phyloP scores from a whole-genome alignment of 106 monocot genomes.

The Chionographis japonica region DNA sequence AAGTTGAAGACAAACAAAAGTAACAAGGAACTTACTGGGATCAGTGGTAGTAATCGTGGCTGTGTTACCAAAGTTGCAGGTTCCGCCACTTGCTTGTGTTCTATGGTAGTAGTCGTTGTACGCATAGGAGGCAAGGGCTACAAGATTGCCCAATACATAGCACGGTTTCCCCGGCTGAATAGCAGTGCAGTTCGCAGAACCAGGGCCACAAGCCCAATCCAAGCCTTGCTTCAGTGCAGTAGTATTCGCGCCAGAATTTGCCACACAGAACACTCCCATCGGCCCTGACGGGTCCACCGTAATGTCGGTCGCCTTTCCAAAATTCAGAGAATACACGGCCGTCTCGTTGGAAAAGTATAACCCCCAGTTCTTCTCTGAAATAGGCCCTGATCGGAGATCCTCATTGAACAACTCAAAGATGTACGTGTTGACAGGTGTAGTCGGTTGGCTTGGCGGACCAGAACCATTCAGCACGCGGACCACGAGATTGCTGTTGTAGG shows the following conservation, averaged over 20 bases:
- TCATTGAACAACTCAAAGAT: conserved; percentile 84
- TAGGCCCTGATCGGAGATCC: conserved; percentile 42
- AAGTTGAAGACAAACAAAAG: neutral
- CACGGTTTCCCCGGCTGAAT: neutral
- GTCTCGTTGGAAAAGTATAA: conserved; percentile 65
- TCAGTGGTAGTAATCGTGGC: conserved; percentile 54
- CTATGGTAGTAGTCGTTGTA: neutral
- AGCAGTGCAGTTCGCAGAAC: neutral
- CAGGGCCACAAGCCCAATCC: conserved; percentile 87
- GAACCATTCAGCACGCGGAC: conserved; percentile 58
- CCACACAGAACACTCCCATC: conserved; percentile 66
- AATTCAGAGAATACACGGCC: conserved; percentile 46
- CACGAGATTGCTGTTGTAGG: conserved; percentile 77
- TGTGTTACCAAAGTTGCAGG: conserved; percentile 33
- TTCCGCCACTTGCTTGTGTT: neutral
- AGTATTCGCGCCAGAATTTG: conserved; percentile 46
- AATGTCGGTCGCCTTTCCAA: conserved; percentile 13
- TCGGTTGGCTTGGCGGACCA: conserved; percentile 60
- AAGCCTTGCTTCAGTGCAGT: conserved; percentile 60
- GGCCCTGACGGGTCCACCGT: conserved; percentile 19
- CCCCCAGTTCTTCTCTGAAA: conserved; percentile 82
- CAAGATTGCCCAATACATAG: neutral
- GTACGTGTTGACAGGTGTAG: conserved; percentile 37
- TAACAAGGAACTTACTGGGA: conserved; percentile 53
- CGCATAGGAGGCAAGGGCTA: neutral